These are phyloP conservation scores for Parasitella parasitica DNA, from an alignment of 371 early-diverging fungal genomes.

Conservation along the genomic window DNA sequence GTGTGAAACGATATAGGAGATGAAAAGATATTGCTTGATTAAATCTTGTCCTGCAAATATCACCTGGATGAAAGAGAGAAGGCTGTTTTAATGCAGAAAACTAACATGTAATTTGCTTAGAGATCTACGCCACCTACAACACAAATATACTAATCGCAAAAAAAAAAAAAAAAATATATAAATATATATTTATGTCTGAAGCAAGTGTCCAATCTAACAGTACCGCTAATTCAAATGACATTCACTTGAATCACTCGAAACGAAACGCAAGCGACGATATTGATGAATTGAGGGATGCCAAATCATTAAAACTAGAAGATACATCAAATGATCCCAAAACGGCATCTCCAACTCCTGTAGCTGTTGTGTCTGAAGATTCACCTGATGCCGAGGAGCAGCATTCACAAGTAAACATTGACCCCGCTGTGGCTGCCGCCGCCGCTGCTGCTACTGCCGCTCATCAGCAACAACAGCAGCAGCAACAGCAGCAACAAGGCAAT, in stretches of 20 bases:
- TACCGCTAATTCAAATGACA: background rate
- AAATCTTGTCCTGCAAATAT: too few species aligned
- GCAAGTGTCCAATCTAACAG: background rate
- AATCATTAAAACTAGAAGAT: conserved; percentile 5
- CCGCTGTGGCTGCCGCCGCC: background rate
- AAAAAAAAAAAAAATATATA: background rate
- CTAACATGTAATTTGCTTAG: background rate
- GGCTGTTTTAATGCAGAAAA: background rate
- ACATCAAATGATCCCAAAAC: background rate
- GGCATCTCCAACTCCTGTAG: background rate
- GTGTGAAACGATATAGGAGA: background rate
- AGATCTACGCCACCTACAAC: background rate
- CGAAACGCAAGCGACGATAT: background rate
- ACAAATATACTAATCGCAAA: background rate
- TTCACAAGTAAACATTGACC: background rate
- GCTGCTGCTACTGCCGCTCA: background rate
- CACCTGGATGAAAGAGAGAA: background rate
- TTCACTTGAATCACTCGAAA: background rate
- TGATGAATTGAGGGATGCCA: conserved; percentile 5
- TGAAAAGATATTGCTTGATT: background rate
- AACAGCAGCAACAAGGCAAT: background rate
- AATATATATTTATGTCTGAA: conserved; percentile 20
- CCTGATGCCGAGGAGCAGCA: background rate
- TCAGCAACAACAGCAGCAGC: background rate
- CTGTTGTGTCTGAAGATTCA: background rate